phyloP scores from a whole-genome alignment of 1,284 basidiomycete genomes.

The Apiotrichum montevideense region DNA sequence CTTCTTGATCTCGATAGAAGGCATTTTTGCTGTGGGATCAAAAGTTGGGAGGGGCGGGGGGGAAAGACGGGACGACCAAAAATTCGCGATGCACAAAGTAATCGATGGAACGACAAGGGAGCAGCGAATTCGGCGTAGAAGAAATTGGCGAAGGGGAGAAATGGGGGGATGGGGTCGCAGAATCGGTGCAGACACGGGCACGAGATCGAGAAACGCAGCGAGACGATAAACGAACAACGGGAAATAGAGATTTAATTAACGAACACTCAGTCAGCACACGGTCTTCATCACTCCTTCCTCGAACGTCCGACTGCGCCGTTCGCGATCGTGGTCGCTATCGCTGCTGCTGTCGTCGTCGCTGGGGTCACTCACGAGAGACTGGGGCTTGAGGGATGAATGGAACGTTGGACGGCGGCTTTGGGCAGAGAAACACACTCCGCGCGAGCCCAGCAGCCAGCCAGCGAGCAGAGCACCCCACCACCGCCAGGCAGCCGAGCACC shows the following conservation, averaged over 20 bases:
- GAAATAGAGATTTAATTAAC: not conserved
- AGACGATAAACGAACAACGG: not conserved
- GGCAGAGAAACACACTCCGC: not conserved
- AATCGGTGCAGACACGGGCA: not conserved
- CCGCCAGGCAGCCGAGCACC: not conserved
- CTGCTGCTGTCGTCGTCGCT: not conserved
- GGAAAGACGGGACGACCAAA: not conserved
- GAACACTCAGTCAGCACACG: not conserved
- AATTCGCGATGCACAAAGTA: not conserved
- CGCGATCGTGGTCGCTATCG: not conserved
- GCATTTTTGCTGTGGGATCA: slow-evolving; percentile 54
- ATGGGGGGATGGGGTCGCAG: no score
- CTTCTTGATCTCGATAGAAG: slow-evolving; percentile 82
- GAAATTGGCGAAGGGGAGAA: no score
- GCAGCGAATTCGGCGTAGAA: no score
- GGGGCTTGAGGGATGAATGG: slow-evolving; percentile 15
- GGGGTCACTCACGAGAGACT: slow-evolving; percentile 10
- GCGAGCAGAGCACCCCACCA: not conserved
- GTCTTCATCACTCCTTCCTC: slow-evolving; percentile 4
- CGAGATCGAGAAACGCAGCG: not conserved
- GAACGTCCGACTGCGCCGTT: no score
- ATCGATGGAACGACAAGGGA: not conserved
- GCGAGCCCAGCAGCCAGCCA: not conserved
- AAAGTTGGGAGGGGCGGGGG: not conserved
- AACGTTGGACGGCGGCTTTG: not conserved